phyloP scores from a whole-genome alignment of 768 basidiomycete genomes.

The Boletus bicolor region DNA sequence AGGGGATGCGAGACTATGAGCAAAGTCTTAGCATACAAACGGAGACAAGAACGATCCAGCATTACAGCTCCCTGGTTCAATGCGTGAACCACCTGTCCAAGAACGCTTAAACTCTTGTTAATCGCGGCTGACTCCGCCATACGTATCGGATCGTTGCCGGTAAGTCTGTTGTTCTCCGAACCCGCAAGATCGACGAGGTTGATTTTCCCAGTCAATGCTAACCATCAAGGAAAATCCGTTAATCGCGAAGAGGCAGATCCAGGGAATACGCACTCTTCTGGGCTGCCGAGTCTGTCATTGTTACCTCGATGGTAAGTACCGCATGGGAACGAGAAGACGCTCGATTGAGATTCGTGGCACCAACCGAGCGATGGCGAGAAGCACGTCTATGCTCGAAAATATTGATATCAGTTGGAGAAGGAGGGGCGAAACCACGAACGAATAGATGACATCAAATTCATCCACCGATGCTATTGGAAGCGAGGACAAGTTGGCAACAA shows the following conservation, averaged over 20 bases:
- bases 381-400: slow-evolving; percentile 47
- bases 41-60: neutral
- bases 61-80: slow-evolving; percentile 68
- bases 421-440: slow-evolving; percentile 33
- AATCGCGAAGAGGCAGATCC: neutral
- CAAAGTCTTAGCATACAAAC: slow-evolving; percentile 6
- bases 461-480: slow-evolving; percentile 36
- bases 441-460: slow-evolving; percentile 49
- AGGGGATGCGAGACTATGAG: slow-evolving; percentile 71
- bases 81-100: slow-evolving; percentile 86
- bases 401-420: neutral
- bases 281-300: slow-evolving; percentile 49
- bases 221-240: neutral
- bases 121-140: slow-evolving; percentile 89
- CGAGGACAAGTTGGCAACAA: slow-evolving; percentile 50
- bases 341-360: slow-evolving; percentile 81
- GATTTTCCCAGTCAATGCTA: slow-evolving; percentile 72
- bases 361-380: slow-evolving; percentile 75
- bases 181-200: slow-evolving; percentile 89
- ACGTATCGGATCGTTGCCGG: slow-evolving; percentile 82
- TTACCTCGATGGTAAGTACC: slow-evolving; percentile 71
- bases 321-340: slow-evolving; percentile 89
- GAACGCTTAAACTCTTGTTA: slow-evolving; percentile 82
- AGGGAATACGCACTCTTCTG: slow-evolving; percentile 47
- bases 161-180: slow-evolving; percentile 89